Conservation (phyloP, 345 rosid genomes). For the Linum lewisii region DNA sequence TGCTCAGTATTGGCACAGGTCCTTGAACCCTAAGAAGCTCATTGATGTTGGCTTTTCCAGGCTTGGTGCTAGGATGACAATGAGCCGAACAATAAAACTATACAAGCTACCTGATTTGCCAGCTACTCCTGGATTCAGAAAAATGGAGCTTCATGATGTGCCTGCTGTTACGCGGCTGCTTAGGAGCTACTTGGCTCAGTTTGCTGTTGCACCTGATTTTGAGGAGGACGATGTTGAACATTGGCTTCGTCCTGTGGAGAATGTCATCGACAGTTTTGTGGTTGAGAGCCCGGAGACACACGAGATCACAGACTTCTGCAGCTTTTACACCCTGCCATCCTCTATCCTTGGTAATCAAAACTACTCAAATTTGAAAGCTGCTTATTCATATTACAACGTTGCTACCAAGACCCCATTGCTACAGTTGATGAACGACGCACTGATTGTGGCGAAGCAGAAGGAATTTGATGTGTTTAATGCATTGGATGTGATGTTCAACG, state of each 20-base stretch:
- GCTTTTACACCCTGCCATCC: slow-evolving; percentile 93
- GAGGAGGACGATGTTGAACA: slow-evolving; percentile 82
- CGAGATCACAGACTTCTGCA: slow-evolving; percentile 85
- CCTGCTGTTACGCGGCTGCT: slow-evolving; percentile 81
- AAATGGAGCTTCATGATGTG: slow-evolving; percentile 77
- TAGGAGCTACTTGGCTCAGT: slow-evolving; percentile 57
- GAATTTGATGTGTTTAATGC: slow-evolving; percentile 89
- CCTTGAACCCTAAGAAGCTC: slow-evolving; percentile 91
- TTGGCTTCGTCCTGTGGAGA: slow-evolving; percentile 80
- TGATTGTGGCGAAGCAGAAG: slow-evolving; percentile 72
- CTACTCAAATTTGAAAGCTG: slow-evolving; percentile 69
- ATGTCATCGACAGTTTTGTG: slow-evolving; percentile 72
- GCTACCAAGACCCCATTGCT: slow-evolving; percentile 69
- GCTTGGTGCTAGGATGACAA: slow-evolving; percentile 89
- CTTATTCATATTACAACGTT: slow-evolving; percentile 90
- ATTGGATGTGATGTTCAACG: slow-evolving; percentile 87
- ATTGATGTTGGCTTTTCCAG: slow-evolving; percentile 93
- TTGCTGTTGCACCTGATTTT: slow-evolving; percentile 78
- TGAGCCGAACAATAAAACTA: slow-evolving; percentile 88
- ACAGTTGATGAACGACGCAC: slow-evolving; percentile 86
- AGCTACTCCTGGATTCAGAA: slow-evolving; percentile 70
- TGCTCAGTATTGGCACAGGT: slow-evolving; percentile 95
- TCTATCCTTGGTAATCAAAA: slow-evolving; percentile 82
- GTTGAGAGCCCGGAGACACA: slow-evolving; percentile 83
- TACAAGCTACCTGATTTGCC: slow-evolving; percentile 79